Percentiles rank a stretch among this genome's conserved stretches.
phyloP scores from a whole-genome alignment of 176 grass and related monocot genomes.

The Oryza nivara region DNA sequence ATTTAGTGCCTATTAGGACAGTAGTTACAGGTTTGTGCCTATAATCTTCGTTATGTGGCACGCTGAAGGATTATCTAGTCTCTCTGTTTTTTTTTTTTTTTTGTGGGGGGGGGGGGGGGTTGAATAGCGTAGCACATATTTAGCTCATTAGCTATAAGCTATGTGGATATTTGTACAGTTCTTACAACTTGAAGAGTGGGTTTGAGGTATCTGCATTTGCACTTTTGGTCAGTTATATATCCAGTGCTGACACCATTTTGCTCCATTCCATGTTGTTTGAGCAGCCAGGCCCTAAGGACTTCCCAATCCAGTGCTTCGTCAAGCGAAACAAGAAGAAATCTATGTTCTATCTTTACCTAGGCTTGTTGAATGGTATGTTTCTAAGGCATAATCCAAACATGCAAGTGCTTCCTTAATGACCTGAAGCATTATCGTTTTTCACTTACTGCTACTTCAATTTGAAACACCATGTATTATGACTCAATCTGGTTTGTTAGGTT shows the following conservation, averaged over 20 bases:
- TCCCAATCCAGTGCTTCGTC: conserved; percentile 64
- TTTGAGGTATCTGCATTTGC: neutral
- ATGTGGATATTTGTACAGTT: neutral
- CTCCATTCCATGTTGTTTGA: conserved; percentile 28
- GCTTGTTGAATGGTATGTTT: conserved; percentile 56
- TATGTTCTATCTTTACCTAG: conserved; percentile 60
- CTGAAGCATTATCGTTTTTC: neutral
- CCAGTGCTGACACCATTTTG: neutral
- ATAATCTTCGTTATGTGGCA: neutral
- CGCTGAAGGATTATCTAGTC: neutral
- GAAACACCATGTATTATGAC: neutral
- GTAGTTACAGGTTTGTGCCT: neutral
- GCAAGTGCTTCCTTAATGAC: neutral
- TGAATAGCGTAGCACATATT: neutral
- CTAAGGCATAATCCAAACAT: neutral
- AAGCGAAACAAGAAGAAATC: conserved; percentile 67
- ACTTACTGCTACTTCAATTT: neutral
- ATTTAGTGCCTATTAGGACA: neutral
- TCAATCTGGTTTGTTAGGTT: neutral
- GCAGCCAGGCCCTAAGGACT: conserved; percentile 64
- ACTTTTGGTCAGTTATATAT: neutral
- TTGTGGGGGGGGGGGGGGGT: neutral
- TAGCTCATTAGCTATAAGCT: neutral
- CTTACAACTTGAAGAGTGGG: neutral
- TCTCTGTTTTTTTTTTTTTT: neutral